phyloP scores from a whole-genome alignment of 352 stramenopile species.

The Globisporangium carolinianum region DNA sequence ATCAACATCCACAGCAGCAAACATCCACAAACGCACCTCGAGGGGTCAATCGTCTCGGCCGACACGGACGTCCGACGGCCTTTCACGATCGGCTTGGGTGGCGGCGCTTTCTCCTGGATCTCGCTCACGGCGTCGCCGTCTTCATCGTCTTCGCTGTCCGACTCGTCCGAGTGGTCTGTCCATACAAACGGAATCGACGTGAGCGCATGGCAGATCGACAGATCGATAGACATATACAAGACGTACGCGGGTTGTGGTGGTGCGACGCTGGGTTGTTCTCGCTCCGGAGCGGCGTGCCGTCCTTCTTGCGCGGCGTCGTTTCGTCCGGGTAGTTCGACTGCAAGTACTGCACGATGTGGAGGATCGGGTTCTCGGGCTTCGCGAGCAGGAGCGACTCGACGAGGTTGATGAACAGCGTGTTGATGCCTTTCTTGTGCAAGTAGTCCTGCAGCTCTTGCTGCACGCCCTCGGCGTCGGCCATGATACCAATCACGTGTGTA shows the following conservation, averaged over 20 bases:
- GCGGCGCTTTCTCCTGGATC: slow-evolving; percentile 53
- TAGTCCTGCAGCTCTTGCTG: slow-evolving; percentile 90
- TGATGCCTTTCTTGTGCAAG: slow-evolving; percentile 89
- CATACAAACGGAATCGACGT: not conserved
- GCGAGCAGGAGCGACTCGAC: slow-evolving; percentile 86
- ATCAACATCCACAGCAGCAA: not conserved
- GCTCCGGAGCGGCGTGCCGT: slow-evolving; percentile 17
- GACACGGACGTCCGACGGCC: slow-evolving; percentile 86
- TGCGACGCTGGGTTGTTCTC: slow-evolving; percentile 42
- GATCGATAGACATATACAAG: not conserved
- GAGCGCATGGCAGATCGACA: no score
- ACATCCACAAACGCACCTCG: slow-evolving; percentile 29
- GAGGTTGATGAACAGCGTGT: slow-evolving; percentile 90
- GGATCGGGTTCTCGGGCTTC: slow-evolving; percentile 86
- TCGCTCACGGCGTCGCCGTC: slow-evolving; percentile 72
- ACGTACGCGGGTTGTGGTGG: slow-evolving; percentile 12
- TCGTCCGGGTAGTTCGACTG: slow-evolving; percentile 86
- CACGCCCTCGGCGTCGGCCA: slow-evolving; percentile 82
- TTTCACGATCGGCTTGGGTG: slow-evolving; percentile 66
- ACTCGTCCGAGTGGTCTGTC: slow-evolving; percentile 79
- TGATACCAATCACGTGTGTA: slow-evolving; percentile 10
- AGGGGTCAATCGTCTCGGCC: slow-evolving; percentile 79
- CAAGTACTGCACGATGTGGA: slow-evolving; percentile 88
- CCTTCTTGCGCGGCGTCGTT: slow-evolving; percentile 37
- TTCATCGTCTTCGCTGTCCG: slow-evolving; percentile 83